Evolutionary conservation across 805 yeast species (phyloP).

Genomic region (Blastobotrys attinorum): DNA sequence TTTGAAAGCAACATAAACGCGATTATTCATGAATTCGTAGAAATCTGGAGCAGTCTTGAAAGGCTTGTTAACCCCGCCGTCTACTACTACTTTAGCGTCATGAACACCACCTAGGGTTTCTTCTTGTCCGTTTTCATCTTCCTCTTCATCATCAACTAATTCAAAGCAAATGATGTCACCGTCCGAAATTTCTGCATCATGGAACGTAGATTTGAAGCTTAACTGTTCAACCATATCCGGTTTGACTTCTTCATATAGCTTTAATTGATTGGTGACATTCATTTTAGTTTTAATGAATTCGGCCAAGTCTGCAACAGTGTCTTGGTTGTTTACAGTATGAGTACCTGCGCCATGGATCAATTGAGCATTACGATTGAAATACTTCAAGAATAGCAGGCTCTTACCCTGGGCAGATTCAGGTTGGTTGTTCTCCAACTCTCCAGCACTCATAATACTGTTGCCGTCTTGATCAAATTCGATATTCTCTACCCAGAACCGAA

Average conservation of each 20-base stretch:
- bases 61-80: too few relatives aligned
- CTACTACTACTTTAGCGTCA: slow-evolving; percentile 22
- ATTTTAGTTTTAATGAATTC: slow-evolving; percentile 24
- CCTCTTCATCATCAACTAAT: slow-evolving; percentile 16
- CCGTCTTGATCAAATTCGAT: background rate
- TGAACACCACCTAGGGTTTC: slow-evolving; percentile 27
- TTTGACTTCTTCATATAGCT: slow-evolving; percentile 29
- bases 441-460: background rate
- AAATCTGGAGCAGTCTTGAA: slow-evolving; percentile 18
- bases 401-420: background rate
- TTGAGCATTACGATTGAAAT: slow-evolving; percentile 51
- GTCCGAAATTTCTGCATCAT: slow-evolving; percentile 26
- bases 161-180: slow-evolving; percentile 34
- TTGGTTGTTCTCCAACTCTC: slow-evolving; percentile 10
- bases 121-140: slow-evolving; percentile 12
- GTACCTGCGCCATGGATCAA: slow-evolving; percentile 61
- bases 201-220: slow-evolving; percentile 21
- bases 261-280: slow-evolving; percentile 21
- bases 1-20: slow-evolving; percentile 22
- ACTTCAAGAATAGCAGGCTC: slow-evolving; percentile 40
- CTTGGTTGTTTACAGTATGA: slow-evolving; percentile 42
- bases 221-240: slow-evolving; percentile 28
- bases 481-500: slow-evolving; percentile 38
- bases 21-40: slow-evolving; percentile 28
- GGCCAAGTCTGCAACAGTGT: slow-evolving; percentile 31